phyloP scores from a whole-genome alignment of 2,329 filamentous ascomycete species.

The Pseudogymnoascus sp. region DNA sequence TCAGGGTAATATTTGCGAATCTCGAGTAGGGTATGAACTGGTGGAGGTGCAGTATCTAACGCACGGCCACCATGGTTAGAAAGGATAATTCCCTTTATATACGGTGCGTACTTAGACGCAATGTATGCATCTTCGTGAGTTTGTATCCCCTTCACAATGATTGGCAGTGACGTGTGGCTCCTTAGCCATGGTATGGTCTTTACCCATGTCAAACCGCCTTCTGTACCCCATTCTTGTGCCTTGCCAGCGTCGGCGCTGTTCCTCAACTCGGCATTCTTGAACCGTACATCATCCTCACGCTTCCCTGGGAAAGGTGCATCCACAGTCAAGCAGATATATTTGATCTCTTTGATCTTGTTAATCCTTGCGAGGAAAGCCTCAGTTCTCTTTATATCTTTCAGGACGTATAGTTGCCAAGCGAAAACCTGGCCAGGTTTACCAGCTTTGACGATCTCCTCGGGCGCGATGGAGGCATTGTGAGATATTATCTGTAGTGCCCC shows the following conservation, averaged over 20 bases:
- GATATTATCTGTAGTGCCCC: conserved; percentile 54
- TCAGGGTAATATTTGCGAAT: conserved; percentile 50
- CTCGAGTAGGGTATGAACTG: conserved; percentile 51
- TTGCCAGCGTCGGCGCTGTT: conserved; percentile 32
- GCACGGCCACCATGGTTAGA: conserved; percentile 59
- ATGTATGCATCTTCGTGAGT: conserved; percentile 51
- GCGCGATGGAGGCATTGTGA: conserved; percentile 53
- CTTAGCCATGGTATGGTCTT: conserved; percentile 32
- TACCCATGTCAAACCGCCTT: conserved; percentile 51
- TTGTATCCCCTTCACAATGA: conserved; percentile 63
- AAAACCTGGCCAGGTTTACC: conserved; percentile 23
- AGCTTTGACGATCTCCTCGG: conserved; percentile 41
- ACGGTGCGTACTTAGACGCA: conserved; percentile 42
- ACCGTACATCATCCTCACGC: conserved; percentile 34
- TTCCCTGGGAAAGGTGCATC: conserved; percentile 48
- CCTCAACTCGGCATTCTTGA: conserved; percentile 33
- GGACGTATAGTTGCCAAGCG: conserved; percentile 57
- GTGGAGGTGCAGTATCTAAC: conserved; percentile 40
- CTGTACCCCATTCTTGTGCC: conserved; percentile 40
- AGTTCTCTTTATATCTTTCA: conserved; percentile 46
- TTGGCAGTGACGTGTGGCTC: conserved; percentile 38
- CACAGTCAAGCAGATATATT: conserved; percentile 47
- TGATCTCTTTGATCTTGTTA: conserved; percentile 38
- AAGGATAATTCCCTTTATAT: conserved; percentile 57
- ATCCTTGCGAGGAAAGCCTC: conserved; percentile 42